Conservation (phyloP, 352 stramenopile species). For the Globisporangium yorkense region DNA sequence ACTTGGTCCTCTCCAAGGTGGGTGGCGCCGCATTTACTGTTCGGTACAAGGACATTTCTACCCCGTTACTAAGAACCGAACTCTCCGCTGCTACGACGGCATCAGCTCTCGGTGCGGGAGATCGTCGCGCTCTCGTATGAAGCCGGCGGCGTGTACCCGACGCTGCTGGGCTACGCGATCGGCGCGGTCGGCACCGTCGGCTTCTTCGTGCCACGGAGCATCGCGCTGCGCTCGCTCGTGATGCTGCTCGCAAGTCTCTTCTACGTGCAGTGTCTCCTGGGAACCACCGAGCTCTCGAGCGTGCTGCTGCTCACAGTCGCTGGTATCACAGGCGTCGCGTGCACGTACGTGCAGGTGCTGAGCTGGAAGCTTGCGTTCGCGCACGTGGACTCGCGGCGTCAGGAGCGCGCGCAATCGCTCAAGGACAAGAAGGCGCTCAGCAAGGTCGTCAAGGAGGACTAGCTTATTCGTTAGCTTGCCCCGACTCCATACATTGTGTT, state of each 20-base stretch:
- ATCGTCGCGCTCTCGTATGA: conserved; percentile 46
- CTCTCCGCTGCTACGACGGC: too few species aligned
- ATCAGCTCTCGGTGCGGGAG: conserved; percentile 34
- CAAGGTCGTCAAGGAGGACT: conserved; percentile 13
- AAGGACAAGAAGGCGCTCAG: conserved; percentile 19
- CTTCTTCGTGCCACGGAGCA: conserved; percentile 18
- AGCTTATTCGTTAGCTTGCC: not conserved
- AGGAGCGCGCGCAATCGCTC: conserved; percentile 14
- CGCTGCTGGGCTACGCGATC: conserved; percentile 46
- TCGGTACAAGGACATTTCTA: not conserved
- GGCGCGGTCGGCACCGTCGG: conserved; percentile 35
- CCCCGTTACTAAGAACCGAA: not conserved
- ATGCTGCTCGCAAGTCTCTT: conserved; percentile 16
- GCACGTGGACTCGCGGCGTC: conserved; percentile 21
- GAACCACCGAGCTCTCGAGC: conserved; percentile 22
- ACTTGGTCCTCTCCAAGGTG: conserved; percentile 12
- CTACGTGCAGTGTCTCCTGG: conserved; percentile 20
- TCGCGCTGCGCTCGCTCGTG: conserved; percentile 17
- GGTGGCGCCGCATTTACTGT: not conserved
- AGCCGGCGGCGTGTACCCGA: conserved; percentile 50
- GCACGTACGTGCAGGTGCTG: conserved; percentile 49
- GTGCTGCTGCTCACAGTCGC: conserved; percentile 30
- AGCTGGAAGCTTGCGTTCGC: conserved; percentile 52
- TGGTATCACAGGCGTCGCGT: conserved; percentile 34
- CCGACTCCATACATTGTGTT: not conserved